Percentiles rank a stretch among this genome's conserved stretches.
These are phyloP conservation scores for Myotisia sp. DNA, from an alignment of 2,329 filamentous ascomycete species.

Conservation along the genomic window DNA sequence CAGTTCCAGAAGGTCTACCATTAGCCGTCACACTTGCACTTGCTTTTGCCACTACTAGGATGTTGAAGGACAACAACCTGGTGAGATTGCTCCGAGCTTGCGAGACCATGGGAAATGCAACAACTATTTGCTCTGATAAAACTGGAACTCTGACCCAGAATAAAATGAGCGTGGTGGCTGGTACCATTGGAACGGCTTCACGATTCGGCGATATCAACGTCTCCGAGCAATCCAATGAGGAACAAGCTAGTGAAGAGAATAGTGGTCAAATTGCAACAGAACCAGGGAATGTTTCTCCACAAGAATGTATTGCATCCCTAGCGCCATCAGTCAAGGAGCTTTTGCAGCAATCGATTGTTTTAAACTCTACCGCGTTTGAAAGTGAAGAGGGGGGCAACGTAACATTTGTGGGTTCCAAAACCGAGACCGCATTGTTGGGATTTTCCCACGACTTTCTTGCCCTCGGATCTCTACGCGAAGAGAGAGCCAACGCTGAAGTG, in stretches of 20 bases:
- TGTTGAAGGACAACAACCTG: slow-evolving; percentile 50
- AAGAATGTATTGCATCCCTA: slow-evolving; percentile 41
- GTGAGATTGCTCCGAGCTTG: slow-evolving; percentile 46
- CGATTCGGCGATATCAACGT: slow-evolving; percentile 29
- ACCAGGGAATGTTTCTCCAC: slow-evolving; percentile 39
- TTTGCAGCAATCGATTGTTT: slow-evolving; percentile 48
- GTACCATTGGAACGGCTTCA: slow-evolving; percentile 37
- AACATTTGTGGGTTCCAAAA: slow-evolving; percentile 61
- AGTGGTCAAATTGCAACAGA: slow-evolving; percentile 25
- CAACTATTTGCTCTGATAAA: slow-evolving; percentile 51
- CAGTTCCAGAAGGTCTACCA: slow-evolving; percentile 53
- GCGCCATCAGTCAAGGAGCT: slow-evolving; percentile 40
- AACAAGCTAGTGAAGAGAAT: slow-evolving; percentile 14
- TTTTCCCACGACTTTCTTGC: slow-evolving; percentile 54
- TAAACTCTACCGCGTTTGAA: slow-evolving; percentile 59
- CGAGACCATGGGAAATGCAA: slow-evolving; percentile 52
- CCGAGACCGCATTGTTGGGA: slow-evolving; percentile 58
- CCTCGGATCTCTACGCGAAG: slow-evolving; percentile 49
- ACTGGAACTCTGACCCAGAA: slow-evolving; percentile 52
- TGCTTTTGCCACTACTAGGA: slow-evolving; percentile 48
- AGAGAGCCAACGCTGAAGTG: slow-evolving; percentile 47
- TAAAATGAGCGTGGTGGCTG: slow-evolving; percentile 47
- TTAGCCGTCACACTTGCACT: slow-evolving; percentile 48
- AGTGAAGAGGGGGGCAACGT: slow-evolving; percentile 45
- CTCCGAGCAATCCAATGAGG: slow-evolving; percentile 16